Conservation (phyloP, 1,284 basidiomycete genomes). For the Pulveroboletus sp. region DNA sequence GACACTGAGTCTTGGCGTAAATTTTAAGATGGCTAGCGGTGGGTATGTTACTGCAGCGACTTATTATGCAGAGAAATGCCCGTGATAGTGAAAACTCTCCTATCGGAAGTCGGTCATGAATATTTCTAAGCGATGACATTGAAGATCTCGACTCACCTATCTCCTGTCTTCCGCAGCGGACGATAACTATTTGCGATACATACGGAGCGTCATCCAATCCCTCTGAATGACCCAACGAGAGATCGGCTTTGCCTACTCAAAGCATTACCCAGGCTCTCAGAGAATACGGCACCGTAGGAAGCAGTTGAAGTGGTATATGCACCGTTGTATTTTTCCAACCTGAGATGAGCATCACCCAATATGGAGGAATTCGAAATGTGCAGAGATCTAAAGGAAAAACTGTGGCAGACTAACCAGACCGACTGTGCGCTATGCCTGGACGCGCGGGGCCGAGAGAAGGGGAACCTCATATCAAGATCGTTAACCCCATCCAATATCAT, state of each 20-base stretch:
- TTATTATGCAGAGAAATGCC: neutral
- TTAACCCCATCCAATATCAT: no score
- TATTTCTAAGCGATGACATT: neutral
- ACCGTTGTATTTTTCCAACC: no score
- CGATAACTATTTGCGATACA: slow-evolving; percentile 3
- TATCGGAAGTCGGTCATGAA: neutral
- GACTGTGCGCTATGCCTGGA: no score
- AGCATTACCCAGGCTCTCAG: slow-evolving; percentile 22
- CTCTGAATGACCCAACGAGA: slow-evolving; percentile 21
- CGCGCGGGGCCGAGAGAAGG: no score
- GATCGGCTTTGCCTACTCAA: slow-evolving; percentile 23
- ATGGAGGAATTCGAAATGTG: no score
- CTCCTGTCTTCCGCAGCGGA: slow-evolving; percentile 4
- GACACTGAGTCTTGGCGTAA: neutral
- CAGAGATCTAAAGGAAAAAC: no score
- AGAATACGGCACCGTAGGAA: slow-evolving; percentile 19
- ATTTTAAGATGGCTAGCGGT: neutral
- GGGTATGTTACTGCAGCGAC: neutral
- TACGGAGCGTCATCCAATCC: slow-evolving; percentile 14
- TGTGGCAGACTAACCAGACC: no score
- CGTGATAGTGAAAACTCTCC: neutral
- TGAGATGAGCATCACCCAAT: no score
- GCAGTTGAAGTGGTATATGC: slow-evolving; percentile 28
- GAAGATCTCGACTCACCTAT: slow-evolving; percentile 3
- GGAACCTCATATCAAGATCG: no score